A percentile compares a stretch with the other conserved stretches of the same genome.
Evolutionary conservation across 2,329 filamentous ascomycete genomes (phyloP).

Genomic region (Rosellinia necatrix): DNA sequence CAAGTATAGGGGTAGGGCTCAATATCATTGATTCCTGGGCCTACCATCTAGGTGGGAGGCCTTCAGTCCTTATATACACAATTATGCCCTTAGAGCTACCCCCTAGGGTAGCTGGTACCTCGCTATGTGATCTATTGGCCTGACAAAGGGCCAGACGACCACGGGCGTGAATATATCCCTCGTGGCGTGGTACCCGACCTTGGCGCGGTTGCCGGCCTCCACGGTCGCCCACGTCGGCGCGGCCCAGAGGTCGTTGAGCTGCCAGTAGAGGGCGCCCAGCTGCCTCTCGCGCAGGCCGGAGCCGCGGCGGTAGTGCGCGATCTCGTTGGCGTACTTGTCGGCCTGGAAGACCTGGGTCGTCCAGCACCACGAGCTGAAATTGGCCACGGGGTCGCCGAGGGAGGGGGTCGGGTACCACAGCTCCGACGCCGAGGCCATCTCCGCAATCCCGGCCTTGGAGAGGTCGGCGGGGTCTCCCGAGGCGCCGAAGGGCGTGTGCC

Average conservation of each 20-base stretch:
- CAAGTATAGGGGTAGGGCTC: no score
- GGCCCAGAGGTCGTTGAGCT: conserved; percentile 68
- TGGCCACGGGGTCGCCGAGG: conserved; percentile 56
- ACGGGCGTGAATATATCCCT: conserved; percentile 62
- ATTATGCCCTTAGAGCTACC: no score
- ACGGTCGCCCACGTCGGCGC: conserved; percentile 67
- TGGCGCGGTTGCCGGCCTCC: conserved; percentile 67
- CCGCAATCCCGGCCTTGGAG: conserved; percentile 51
- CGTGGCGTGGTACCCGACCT: conserved; percentile 62
- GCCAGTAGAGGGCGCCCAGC: conserved; percentile 66
- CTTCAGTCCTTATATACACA: no score
- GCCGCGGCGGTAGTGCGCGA: conserved; percentile 64
- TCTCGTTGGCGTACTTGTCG: conserved; percentile 64
- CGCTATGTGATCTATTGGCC: no score
- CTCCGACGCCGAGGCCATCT: conserved; percentile 63
- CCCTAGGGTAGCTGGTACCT: no score
- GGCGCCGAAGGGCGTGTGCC: conserved; percentile 59
- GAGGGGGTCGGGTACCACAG: conserved; percentile 61
- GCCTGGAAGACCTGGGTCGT: conserved; percentile 68
- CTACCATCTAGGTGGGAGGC: no score
- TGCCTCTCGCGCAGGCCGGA: conserved; percentile 62
- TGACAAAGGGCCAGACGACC: conserved; percentile 66
- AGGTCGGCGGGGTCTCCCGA: conserved; percentile 53
- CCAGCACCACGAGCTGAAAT: conserved; percentile 66
- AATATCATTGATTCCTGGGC: no score